Evolutionary conservation across 2,329 filamentous ascomycete genomes (phyloP), one percentile per base, ranked within the genome.

Genomic region (Sphaerulina musiva): DNA sequence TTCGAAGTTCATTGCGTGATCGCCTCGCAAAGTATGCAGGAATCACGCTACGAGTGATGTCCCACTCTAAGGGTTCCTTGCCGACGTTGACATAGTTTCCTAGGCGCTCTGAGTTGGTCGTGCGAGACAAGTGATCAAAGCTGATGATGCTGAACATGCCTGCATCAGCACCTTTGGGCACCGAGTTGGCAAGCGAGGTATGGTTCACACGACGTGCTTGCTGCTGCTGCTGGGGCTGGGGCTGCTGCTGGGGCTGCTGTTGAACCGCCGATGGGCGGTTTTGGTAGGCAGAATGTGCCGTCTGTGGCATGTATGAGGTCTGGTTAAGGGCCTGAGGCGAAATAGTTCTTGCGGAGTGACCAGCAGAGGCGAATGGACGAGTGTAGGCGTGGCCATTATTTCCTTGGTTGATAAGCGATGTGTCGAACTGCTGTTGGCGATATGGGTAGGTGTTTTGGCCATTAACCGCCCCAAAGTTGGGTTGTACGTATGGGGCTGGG

Each of bases 1-100:
- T 70, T 53, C 72, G 72, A 43, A 77, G 60, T 39, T 77, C 75
- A 46, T 74, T 76, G 43, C 73, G 67, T 12, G 76, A 78, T 49
- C 72, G 72, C 29, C 76, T 69, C 36, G 70, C 65, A 2, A 66
- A 66, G 53, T 75, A 76, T 12, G 68, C 55, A 1, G 75, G 74
- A 7, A 77, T 59, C 3, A 69, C 68, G 70, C 73, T 74, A 64
- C 73, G 72, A 63, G 74, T 76, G 48, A 72, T 69, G 11, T 71
- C 65, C 43, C 72, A 67, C 46, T 77, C 73, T 20, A 71, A 63
- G 1, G 72, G 64, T 46, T 72, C 66, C 42, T 69, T 66, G 47
- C 75, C 73, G 49, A 78, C 60, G 55, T 70, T 73, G 56, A 75
- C 68, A 46, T 72, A 75, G 60, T 71, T 70, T 61, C 72, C 70